Evolutionary conservation across 352 stramenopile genomes (phyloP), one percentile per base, ranked within the genome.

Genomic region (Achlya hypogyna): DNA sequence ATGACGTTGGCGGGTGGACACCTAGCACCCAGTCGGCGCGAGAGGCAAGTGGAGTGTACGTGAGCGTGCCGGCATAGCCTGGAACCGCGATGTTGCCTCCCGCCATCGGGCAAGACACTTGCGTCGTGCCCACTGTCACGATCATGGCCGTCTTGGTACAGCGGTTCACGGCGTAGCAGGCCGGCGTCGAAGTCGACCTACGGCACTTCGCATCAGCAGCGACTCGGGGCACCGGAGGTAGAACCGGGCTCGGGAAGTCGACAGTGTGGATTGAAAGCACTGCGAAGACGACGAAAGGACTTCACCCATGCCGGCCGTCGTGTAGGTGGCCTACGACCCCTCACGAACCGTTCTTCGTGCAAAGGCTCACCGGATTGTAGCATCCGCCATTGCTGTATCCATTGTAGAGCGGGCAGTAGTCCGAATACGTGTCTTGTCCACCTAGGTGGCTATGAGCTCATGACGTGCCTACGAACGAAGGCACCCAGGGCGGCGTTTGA

Each of bases 381-480:
- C 86, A 94, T 51, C 91, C 86, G 1, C 84, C 84, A 47, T 91
- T 92, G 67, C 78, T 88, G 63, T 89, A 92, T 5, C 74, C 81
- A 1, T 76, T 74, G 59, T 88, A 92, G 59, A 89, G 87, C 29
- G 86, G 84, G 63, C 86, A 94, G 69, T 90, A 93, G 71, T 94
- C 86, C 0, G 81, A 75, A 45, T 79, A 92, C 18, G 78, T 74
- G 53, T 91, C 81, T 22, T 74, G 71, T 1, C 84, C 84, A 0
- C 81, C 38, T 45, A 45, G 12, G 2, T n/a, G n/a, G n/a, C n/a
- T 1, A 3, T 45, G 6, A 18, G 14, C 2, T 45, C n/a, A n/a
- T n/a, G n/a, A n/a, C n/a, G n/a, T n/a, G n/a, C n/a, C n/a, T n/a
- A n/a, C n/a, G n/a, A n/a, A n/a, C n/a, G n/a, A n/a, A 45, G 2